phyloP scores from a whole-genome alignment of 1,284 basidiomycete species.

The Marasmius sp. region DNA sequence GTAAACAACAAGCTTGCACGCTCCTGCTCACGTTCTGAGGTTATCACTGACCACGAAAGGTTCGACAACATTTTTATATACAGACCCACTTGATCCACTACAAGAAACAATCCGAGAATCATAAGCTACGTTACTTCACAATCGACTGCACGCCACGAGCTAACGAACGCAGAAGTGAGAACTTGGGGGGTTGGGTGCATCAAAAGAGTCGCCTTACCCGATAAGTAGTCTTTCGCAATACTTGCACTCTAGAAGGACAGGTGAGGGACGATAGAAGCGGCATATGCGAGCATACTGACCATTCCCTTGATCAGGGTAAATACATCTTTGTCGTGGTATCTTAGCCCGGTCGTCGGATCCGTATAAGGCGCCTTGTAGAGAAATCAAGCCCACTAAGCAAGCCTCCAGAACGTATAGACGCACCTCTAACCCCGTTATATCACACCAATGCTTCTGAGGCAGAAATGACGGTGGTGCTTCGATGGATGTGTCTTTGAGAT shows the following conservation, averaged over 20 bases:
- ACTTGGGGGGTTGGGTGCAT: background rate
- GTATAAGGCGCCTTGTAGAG: conserved; percentile 75
- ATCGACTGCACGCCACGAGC: conserved; percentile 50
- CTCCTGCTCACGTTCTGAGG: no score
- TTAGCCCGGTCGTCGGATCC: conserved; percentile 77
- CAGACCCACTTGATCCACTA: background rate
- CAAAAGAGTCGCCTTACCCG: conserved; percentile 31
- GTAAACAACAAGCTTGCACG: no score
- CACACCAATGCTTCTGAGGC: conserved; percentile 80
- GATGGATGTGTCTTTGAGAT: conserved; percentile 66
- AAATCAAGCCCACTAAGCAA: background rate
- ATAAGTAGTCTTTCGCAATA: conserved; percentile 51
- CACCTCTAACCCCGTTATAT: conserved; percentile 85
- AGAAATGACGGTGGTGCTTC: conserved; percentile 84
- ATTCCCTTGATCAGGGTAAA: conserved; percentile 82
- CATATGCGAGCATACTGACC: conserved; percentile 41
- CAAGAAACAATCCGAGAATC: background rate
- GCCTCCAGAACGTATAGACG: conserved; percentile 10
- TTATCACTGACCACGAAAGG: background rate
- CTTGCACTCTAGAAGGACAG: conserved; percentile 38
- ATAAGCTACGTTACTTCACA: conserved; percentile 35
- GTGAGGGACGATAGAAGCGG: background rate
- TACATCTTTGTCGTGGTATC: conserved; percentile 85
- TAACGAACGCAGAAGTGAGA: conserved; percentile 13
- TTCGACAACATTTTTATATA: background rate